These are phyloP conservation scores for Barbatosphaeria neglecta DNA, from an alignment of 495 filamentous ascomycete species.

Conservation along the genomic window DNA sequence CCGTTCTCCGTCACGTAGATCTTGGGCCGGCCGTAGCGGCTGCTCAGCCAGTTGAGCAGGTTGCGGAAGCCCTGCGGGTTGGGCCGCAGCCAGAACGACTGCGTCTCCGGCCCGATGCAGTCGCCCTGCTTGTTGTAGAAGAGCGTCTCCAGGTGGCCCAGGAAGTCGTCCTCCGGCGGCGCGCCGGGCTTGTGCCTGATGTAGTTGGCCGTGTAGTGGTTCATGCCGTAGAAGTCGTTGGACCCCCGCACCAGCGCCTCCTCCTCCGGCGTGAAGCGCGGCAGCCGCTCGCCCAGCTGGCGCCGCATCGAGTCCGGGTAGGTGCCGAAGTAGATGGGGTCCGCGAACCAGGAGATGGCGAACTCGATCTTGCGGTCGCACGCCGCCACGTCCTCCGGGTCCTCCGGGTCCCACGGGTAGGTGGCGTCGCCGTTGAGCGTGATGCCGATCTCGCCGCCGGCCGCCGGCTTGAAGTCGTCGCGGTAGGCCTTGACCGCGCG, in stretches of 20 bases:
- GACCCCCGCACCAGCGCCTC: slow-evolving; percentile 56
- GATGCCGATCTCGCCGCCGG: slow-evolving; percentile 50
- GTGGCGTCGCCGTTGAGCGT: slow-evolving; percentile 52
- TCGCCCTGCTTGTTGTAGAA: slow-evolving; percentile 56
- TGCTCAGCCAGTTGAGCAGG: slow-evolving; percentile 66
- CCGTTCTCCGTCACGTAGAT: slow-evolving; percentile 81
- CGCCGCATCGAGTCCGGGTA: slow-evolving; percentile 67
- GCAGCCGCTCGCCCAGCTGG: slow-evolving; percentile 60
- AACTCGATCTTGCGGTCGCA: slow-evolving; percentile 56
- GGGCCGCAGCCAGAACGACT: slow-evolving; percentile 64
- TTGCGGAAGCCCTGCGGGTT: slow-evolving; percentile 62
- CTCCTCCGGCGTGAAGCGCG: slow-evolving; percentile 53
- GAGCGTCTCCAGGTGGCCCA: slow-evolving; percentile 58
- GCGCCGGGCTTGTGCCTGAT: slow-evolving; percentile 55
- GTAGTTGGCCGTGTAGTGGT: slow-evolving; percentile 77
- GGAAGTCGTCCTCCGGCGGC: slow-evolving; percentile 51
- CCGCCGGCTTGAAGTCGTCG: slow-evolving; percentile 51
- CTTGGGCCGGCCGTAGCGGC: slow-evolving; percentile 58
- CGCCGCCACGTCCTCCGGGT: slow-evolving; percentile 46
- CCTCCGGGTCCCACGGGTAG: slow-evolving; percentile 44
- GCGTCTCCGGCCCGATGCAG: slow-evolving; percentile 61
- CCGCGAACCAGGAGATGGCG: slow-evolving; percentile 56
- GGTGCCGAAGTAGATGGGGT: slow-evolving; percentile 64
- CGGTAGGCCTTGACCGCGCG: slow-evolving; percentile 55
- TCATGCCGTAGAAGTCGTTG: slow-evolving; percentile 79